phyloP scores from a whole-genome alignment of 2,329 filamentous ascomycete species.

The Didymella pinodella region DNA sequence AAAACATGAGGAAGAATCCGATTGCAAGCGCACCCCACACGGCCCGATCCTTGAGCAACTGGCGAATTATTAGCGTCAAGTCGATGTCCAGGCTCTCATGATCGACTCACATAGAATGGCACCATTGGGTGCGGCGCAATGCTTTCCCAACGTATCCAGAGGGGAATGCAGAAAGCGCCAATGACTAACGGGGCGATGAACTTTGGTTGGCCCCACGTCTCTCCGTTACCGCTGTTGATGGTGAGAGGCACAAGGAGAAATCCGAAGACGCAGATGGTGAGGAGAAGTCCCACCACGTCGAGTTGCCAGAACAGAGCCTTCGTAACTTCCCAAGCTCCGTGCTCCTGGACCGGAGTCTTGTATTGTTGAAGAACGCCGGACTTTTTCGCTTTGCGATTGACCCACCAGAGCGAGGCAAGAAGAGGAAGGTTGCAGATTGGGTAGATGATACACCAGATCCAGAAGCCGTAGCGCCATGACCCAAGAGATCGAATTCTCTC shows the following conservation, averaged over 20 bases:
- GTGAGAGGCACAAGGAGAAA: slow-evolving; percentile 63
- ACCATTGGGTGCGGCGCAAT: slow-evolving; percentile 62
- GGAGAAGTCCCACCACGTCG: slow-evolving; percentile 60
- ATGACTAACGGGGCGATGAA: slow-evolving; percentile 62
- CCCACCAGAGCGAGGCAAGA: slow-evolving; percentile 60
- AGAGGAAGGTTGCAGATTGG: slow-evolving; percentile 65
- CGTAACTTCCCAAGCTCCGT: slow-evolving; percentile 51
- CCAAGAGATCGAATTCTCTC: slow-evolving; percentile 59
- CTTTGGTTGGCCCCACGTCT: slow-evolving; percentile 61
- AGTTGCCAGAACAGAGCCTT: slow-evolving; percentile 64
- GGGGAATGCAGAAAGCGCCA: slow-evolving; percentile 59
- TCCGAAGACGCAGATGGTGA: slow-evolving; percentile 58
- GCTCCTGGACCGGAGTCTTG: slow-evolving; percentile 54
- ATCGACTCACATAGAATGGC: slow-evolving; percentile 59
- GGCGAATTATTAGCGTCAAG: not conserved
- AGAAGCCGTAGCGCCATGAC: slow-evolving; percentile 67
- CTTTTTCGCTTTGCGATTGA: slow-evolving; percentile 61
- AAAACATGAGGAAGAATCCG: slow-evolving; percentile 43
- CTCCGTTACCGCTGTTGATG: slow-evolving; percentile 58
- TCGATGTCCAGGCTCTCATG: no score
- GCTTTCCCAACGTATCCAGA: slow-evolving; percentile 64
- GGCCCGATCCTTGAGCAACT: slow-evolving; percentile 66
- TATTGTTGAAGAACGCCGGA: slow-evolving; percentile 57
- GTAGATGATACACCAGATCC: slow-evolving; percentile 69
- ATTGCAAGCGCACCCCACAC: slow-evolving; percentile 70